Evolutionary conservation across 2,329 filamentous ascomycete species (phyloP).

Genomic region (Chaetomium strumarium): DNA sequence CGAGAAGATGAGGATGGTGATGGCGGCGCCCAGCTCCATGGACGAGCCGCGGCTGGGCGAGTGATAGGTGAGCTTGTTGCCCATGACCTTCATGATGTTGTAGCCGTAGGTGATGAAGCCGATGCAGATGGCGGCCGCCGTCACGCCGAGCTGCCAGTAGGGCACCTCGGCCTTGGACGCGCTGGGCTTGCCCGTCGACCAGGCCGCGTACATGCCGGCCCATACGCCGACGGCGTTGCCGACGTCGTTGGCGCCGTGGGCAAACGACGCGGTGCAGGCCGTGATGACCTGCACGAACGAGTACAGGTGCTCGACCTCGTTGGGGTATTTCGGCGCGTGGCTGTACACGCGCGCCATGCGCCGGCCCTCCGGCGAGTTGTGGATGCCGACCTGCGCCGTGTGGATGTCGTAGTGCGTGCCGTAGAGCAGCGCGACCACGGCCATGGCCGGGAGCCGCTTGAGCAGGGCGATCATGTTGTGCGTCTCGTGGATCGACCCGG

Average conservation of each 20-base stretch:
- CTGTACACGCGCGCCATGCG: constrained; percentile 66
- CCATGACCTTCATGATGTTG: constrained; percentile 85
- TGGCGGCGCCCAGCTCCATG: constrained; percentile 75
- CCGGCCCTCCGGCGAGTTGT: constrained; percentile 64
- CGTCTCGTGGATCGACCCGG: constrained; percentile 67
- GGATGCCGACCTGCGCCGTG: constrained; percentile 63
- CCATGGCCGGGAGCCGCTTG: constrained; percentile 63
- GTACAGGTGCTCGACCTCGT: constrained; percentile 65
- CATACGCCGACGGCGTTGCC: constrained; percentile 65
- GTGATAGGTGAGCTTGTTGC: constrained; percentile 73
- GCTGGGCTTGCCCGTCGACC: constrained; percentile 56
- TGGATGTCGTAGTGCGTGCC: constrained; percentile 80
- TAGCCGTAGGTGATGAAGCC: constrained; percentile 72
- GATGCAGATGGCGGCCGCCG: constrained; percentile 56
- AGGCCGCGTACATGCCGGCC: constrained; percentile 64
- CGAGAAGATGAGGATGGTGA: constrained; percentile 70
- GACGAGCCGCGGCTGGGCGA: constrained; percentile 52
- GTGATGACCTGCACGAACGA: constrained; percentile 62
- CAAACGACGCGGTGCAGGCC: constrained; percentile 67
- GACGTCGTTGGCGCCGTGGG: constrained; percentile 73
- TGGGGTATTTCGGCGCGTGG: constrained; percentile 58
- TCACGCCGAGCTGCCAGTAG: constrained; percentile 70
- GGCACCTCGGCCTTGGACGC: constrained; percentile 60
- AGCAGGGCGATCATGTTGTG: constrained; percentile 59
- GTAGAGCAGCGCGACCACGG: constrained; percentile 60